Base-by-base conservation (phyloP, 768 basidiomycete genomes). In the Imleria badia region DNA sequence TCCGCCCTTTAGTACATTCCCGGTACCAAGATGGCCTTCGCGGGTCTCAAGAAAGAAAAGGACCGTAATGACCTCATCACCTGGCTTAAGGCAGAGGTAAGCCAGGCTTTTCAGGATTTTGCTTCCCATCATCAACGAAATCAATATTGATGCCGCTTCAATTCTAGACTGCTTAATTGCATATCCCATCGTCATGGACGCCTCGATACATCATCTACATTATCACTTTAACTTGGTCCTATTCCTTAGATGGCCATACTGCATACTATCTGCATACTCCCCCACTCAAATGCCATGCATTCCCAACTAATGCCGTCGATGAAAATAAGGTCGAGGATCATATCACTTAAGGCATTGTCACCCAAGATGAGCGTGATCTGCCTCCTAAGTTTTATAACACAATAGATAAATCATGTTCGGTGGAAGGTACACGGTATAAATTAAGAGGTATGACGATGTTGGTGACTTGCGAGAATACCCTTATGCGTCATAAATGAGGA, bases 21-120 rank as follows among this genome's bases (percentile, higher is more conserved):
- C 36, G 94, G 95, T 45, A 97, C 95, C 47, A 97, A 96, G 80
- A 98, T 98, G 95, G 95, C 94, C 54, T 98, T 97, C 65, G 94
- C 94, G 61, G 96, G 96, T 66, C 76, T 98, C 72, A 98, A 98
- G 87, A 98, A 98, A 84, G 92, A 92, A 11, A 93, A 94, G 82
- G 95, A 98, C 73, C 87, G 95, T 77, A 90, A 85, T 71, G 95
- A 98, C 77, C 86, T 98, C 66, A 82, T 98, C 67, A 84, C 94
- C 54, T 84, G 79, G 71, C 79, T 95, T 65, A 90, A 90, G 79
- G 82, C 86, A 48, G 68, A 82, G 51, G 90, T 91, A 67, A 59
- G 87, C 77, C 5, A 19, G 15, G 14, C 30, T 47, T 42, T 38
- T 10, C 5, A 14, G 6, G 15, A 9, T 36, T 53, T 34, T 2